A percentile compares a stretch with the other conserved stretches of the same genome.
Evolutionary conservation across 2,329 filamentous ascomycete genomes (phyloP).

Genomic region (Dactylellina drechsleri): DNA sequence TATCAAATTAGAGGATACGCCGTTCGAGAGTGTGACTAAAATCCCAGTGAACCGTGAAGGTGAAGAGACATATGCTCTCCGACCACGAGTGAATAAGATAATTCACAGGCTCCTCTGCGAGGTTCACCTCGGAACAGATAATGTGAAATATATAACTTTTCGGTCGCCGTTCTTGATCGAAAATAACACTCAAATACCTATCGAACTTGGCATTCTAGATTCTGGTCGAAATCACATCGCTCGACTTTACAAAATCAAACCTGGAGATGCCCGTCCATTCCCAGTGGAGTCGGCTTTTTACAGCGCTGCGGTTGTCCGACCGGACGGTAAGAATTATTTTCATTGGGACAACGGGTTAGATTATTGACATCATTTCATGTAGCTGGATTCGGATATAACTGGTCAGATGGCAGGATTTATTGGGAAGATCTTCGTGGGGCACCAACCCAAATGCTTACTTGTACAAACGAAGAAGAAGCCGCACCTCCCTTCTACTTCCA

Average conservation of each 20-base stretch:
- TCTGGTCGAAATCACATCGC: conserved; percentile 85
- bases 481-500: conserved; percentile 94
- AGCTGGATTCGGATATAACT: conserved; percentile 91
- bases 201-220: conserved; percentile 92
- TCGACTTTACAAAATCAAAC: conserved; percentile 97
- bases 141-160: conserved; percentile 97
- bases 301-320: conserved; percentile 86
- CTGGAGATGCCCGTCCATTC: conserved; percentile 86
- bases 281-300: conserved; percentile 92
- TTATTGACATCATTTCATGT: conserved; percentile 25
- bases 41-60: conserved; percentile 94
- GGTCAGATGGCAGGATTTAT: conserved; percentile 88
- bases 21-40: conserved; percentile 88
- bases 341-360: not conserved
- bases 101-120: conserved; percentile 92
- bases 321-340: conserved; percentile 69
- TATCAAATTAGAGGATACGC: conserved; percentile 87
- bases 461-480: conserved; percentile 80
- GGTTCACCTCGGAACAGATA: conserved; percentile 87
- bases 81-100: conserved; percentile 84
- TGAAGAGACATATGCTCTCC: conserved; percentile 86
- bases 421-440: conserved; percentile 90
- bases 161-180: conserved; percentile 90
- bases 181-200: conserved; percentile 94
- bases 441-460: conserved; percentile 86